These are phyloP conservation scores for Inonotus obliquus DNA, from an alignment of 1,284 basidiomycete species.

Conservation along the genomic window DNA sequence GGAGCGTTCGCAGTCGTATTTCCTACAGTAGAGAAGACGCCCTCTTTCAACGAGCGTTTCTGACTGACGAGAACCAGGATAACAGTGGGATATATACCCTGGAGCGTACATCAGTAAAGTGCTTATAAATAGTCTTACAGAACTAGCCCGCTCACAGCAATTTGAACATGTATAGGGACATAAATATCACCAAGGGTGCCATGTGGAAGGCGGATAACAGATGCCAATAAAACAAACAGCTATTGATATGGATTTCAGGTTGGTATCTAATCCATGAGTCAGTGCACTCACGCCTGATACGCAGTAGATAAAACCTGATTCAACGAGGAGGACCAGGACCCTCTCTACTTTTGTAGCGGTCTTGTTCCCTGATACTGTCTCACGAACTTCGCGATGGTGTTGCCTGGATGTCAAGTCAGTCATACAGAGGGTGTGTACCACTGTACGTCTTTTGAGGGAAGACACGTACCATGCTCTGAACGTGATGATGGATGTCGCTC, in stretches of 20 bases:
- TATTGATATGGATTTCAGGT: neutral
- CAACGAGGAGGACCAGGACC: neutral
- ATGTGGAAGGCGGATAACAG: neutral
- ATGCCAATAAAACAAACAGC: neutral
- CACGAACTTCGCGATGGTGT: neutral
- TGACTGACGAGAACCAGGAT: constrained; percentile 1
- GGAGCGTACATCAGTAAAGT: neutral
- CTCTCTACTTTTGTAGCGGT: constrained; percentile 1
- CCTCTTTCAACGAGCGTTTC: constrained; percentile 3
- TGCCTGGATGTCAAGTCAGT: neutral
- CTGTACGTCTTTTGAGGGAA: neutral
- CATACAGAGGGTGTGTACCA: neutral
- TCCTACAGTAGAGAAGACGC: neutral
- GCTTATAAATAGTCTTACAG: neutral
- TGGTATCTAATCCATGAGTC: neutral
- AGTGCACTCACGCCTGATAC: neutral
- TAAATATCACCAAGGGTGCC: constrained; percentile 7
- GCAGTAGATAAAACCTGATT: constrained; percentile 7
- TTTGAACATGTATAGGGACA: neutral
- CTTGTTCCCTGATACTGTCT: neutral
- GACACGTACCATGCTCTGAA: neutral
- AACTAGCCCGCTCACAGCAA: neutral
- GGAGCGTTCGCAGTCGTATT: neutral
- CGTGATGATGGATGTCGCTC: neutral
- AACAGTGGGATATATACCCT: constrained; percentile 5